Evolutionary conservation across 257 asterid genomes (phyloP), one percentile per base, ranked within the genome.

Genomic region (Rubia yunnanensis): DNA sequence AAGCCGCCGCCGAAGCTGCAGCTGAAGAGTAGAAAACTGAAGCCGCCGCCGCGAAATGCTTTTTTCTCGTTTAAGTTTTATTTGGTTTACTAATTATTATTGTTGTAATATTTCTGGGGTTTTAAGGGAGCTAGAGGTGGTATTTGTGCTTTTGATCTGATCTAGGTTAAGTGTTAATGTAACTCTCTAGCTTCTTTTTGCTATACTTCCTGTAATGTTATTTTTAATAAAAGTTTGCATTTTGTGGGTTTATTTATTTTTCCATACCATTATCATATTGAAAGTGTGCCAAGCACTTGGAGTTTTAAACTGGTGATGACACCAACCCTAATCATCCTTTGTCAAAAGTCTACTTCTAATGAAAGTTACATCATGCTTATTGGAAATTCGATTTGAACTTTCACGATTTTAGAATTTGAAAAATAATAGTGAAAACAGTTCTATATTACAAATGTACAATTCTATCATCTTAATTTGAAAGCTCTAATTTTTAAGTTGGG

Each of bases 21-120:
- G 86, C 78, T 46, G 83, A 75, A 68, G 84, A 77, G 69, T 77
- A 72, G 15, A 53, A n/a, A n/a, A n/a, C n/a, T n/a, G n/a, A n/a
- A n/a, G n/a, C n/a, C n/a, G n/a, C n/a, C n/a, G n/a, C n/a, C n/a
- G n/a, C n/a, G n/a, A n/a, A n/a, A 46, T 50, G 69, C 58, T 52
- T 28, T 57, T 9, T 24, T 57, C 10, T 57, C 32, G 0, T 26
- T 39, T 34, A 32, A 28, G 31, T 62, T 65, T 13, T 65, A 65
- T 65, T 65, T 65, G 61, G 38, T 67, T 24, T 67, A 60, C 10
- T 46, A n/a, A n/a, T n/a, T 20, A 34, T 59, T 2, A 6, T 28
- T 27, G 34, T 28, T 56, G 15, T 10, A 7, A 61, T 52, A 55
- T 3, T 35, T 35, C 4, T 35, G 4, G n/a, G n/a, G n/a, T n/a